Base-by-base conservation (phyloP, 83 land plant species). In the Diphasiastrum complanatum region DNA sequence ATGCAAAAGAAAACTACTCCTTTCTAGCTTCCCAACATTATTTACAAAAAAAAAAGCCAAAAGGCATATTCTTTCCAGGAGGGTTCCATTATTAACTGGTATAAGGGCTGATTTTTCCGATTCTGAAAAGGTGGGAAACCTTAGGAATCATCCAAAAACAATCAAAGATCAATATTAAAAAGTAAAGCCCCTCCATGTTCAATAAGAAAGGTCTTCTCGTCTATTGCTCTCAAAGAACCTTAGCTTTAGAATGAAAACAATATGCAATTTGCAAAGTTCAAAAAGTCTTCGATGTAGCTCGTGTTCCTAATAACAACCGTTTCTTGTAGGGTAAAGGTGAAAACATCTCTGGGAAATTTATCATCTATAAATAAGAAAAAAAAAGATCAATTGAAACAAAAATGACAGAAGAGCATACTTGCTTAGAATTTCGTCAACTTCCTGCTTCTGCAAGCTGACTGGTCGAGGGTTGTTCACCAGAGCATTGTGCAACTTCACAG, bases 381-480 rank as follows among this genome's bases (percentile, higher is more conserved):
- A 5, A 16, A 19, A 60, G 24, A 0, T 6, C 18, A 68, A 55
- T 0, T 1, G 16, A 14, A 43, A 57, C 19, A 23, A 5, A 5
- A 26, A 46, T 1, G 26, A 2, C 0, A 1, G 18, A 28, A 45
- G 24, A 2, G 29, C 82, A 45, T 51, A 91, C 97, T 73, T 87
- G 5, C 51, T 50, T 2, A 80, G 75, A 59, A 92, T 75, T 16
- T 34, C 72, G n/a, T 92, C 88, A 33, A 92, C 75, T 16, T 81
- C 86, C 34, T 81, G 84, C 31, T 56, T 71, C 51, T 54, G 73
- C 32, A 92, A 56, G 18, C 66, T 54, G 5, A 23, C 36, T 0
- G 88, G 96, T 60, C 85, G 88, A 54, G 75, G 75, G 34, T 67
- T 73, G 8, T 72, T 77, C 5, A 76, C 91, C 1, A 88, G 88